Percentiles rank a stretch among this genome's conserved stretches.
phyloP scores from a whole-genome alignment of 1,284 basidiomycete genomes.

The Leccinum solheimii region DNA sequence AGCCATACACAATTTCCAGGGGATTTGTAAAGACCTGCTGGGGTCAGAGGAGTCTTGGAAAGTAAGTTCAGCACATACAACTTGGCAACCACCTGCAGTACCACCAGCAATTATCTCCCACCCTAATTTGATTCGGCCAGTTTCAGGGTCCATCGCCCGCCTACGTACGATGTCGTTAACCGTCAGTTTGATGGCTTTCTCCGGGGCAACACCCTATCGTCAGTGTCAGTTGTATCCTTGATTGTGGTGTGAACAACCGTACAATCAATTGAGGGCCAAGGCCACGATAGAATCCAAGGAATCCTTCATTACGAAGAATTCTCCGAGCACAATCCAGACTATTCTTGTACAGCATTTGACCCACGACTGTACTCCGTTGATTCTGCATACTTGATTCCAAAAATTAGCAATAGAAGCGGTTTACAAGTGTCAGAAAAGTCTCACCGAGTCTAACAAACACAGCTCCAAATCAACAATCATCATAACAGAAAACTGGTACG shows the following conservation, averaged over 20 bases:
- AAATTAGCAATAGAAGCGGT: conserved; percentile 2
- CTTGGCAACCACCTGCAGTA: conserved; percentile 94
- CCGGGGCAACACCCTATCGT: conserved; percentile 90
- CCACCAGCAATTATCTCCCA: conserved; percentile 95
- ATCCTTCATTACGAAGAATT: conserved; percentile 93
- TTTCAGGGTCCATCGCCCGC: conserved; percentile 88
- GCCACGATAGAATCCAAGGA: conserved; percentile 95
- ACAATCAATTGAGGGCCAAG: conserved; percentile 93
- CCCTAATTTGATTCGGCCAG: conserved; percentile 82
- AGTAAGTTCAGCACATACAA: conserved; percentile 58
- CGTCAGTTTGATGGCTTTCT: conserved; percentile 97
- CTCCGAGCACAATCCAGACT: conserved; percentile 92
- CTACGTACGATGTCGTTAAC: conserved; percentile 92
- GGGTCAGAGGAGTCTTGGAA: conserved; percentile 17
- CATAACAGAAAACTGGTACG: conserved; percentile 7
- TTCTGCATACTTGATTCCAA: conserved; percentile 82
- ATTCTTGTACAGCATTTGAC: conserved; percentile 93
- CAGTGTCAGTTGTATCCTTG: conserved; percentile 9
- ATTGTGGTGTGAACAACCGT: conserved; percentile 30
- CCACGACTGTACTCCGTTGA: conserved; percentile 92
- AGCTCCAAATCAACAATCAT: conserved; percentile 7
- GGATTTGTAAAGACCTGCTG: conserved; percentile 92
- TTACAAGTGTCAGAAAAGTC: conserved; percentile 2
- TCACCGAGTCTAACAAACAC: conserved; percentile 63
- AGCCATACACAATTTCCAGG: conserved; percentile 82